Evolutionary conservation across 257 asterid genomes (phyloP).

Genomic region (Salvia hispanica): DNA sequence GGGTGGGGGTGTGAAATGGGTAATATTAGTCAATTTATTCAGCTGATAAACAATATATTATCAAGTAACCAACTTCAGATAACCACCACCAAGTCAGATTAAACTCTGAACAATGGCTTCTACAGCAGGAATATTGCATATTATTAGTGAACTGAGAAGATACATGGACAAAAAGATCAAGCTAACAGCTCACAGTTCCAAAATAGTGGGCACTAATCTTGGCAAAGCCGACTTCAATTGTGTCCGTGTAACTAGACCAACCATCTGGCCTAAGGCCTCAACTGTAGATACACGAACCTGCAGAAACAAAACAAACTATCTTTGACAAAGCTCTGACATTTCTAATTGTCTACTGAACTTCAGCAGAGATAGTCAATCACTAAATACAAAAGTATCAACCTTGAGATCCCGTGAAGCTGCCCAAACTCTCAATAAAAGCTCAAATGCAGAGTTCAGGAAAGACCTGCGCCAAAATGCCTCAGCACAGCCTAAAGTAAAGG

Average conservation of each 20-base stretch:
- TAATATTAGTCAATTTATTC: slow-evolving; percentile 15
- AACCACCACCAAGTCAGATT: slow-evolving; percentile 1
- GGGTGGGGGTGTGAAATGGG: background rate
- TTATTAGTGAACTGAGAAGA: slow-evolving; percentile 5
- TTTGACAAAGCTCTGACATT: slow-evolving; percentile 27
- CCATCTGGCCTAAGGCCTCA: slow-evolving; percentile 98
- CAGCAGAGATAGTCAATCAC: slow-evolving; percentile 1
- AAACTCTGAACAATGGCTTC: slow-evolving; percentile 14
- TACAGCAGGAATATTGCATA: slow-evolving; percentile 8
- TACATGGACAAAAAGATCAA: slow-evolving; percentile 20
- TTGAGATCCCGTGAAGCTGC: slow-evolving; percentile 88
- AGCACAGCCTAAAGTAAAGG: slow-evolving; percentile 23
- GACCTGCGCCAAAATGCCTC: slow-evolving; percentile 65
- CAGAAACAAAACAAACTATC: slow-evolving; percentile 29
- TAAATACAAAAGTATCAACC: slow-evolving; percentile 45
- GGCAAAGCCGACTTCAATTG: slow-evolving; percentile 89
- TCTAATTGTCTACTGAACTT: slow-evolving; percentile 17
- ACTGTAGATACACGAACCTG: slow-evolving; percentile 82
- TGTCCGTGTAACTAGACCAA: slow-evolving; percentile 82
- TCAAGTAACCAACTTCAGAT: slow-evolving; percentile 15
- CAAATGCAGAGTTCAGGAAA: slow-evolving; percentile 91
- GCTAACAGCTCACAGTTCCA: slow-evolving; percentile 72
- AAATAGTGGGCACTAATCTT: slow-evolving; percentile 87
- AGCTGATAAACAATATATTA: slow-evolving; percentile 21
- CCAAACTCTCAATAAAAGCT: slow-evolving; percentile 95